A percentile compares a stretch with the other conserved stretches of the same genome.
phyloP scores from a whole-genome alignment of 495 filamentous ascomycete genomes.

The Aspergillus bridgeri region DNA sequence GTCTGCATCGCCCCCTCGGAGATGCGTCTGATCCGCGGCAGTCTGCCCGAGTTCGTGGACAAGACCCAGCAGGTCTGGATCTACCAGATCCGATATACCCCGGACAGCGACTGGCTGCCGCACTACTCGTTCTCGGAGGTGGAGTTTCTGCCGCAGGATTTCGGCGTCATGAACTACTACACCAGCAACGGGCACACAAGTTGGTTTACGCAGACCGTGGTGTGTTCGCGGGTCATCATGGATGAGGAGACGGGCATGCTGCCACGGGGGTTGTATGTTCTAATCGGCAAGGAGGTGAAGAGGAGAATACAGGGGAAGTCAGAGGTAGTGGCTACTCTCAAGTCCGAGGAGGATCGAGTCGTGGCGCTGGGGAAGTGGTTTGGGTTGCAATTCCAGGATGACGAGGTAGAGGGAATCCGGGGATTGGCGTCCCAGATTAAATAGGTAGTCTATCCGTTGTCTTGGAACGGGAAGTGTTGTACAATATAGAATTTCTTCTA shows the following conservation, averaged over 20 bases:
- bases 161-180: conserved; percentile 58
- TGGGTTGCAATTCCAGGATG: conserved; percentile 48
- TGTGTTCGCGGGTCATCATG: conserved; percentile 53
- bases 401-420: conserved; percentile 48
- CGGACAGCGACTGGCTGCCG: conserved; percentile 46
- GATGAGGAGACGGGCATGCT: conserved; percentile 24
- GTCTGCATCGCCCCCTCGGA: conserved; percentile 45
- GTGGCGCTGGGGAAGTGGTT: conserved; percentile 53
- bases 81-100: conserved; percentile 51
- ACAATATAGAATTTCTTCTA: conserved; percentile 18
- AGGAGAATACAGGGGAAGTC: conserved; percentile 51
- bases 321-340: conserved; percentile 44
- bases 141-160: conserved; percentile 60
- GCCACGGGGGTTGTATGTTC: conserved; percentile 55
- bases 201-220: conserved; percentile 52
- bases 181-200: conserved; percentile 38
- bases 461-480: conserved; percentile 10
- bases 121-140: conserved; percentile 56
- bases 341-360: conserved; percentile 52
- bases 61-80: conserved; percentile 53
- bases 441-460: conserved; percentile 13
- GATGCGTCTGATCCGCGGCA: conserved; percentile 45
- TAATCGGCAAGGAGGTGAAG: conserved; percentile 55
- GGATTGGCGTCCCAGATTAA: conserved; percentile 48
- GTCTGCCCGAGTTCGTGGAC: conserved; percentile 41